phyloP scores from a whole-genome alignment of 83 land plant genomes.

The Isoetes engelmannii region DNA sequence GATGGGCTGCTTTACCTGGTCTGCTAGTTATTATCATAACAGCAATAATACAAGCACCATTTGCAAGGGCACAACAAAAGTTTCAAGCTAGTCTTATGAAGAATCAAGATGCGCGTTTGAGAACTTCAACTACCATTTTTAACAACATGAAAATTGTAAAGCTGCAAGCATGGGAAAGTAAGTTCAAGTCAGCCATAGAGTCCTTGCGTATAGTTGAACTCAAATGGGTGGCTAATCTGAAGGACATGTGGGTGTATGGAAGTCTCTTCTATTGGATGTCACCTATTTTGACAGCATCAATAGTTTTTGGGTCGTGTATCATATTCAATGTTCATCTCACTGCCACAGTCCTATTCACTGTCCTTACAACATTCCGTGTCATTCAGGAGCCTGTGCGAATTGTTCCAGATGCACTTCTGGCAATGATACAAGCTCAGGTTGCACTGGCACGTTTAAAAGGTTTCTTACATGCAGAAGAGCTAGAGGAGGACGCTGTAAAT shows the following conservation, averaged over 20 bases:
- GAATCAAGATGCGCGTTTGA: conserved; percentile 51
- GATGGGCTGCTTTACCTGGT: conserved; percentile 49
- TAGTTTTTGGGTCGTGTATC: neutral
- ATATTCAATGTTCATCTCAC: neutral
- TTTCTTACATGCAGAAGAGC: neutral
- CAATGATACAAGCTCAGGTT: neutral
- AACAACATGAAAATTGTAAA: conserved; percentile 73
- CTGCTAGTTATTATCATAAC: conserved; percentile 37
- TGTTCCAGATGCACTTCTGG: neutral
- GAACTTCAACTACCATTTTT: conserved; percentile 51
- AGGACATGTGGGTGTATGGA: neutral
- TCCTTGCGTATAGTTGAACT: neutral
- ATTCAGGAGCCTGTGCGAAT: conserved; percentile 3
- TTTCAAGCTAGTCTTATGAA: conserved; percentile 48
- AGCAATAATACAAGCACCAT: conserved; percentile 35
- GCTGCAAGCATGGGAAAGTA: conserved; percentile 24
- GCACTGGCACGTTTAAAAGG: no score
- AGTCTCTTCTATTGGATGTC: neutral
- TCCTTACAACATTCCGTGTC: neutral
- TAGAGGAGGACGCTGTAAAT: neutral
- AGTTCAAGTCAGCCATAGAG: neutral
- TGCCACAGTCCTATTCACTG: conserved; percentile 6
- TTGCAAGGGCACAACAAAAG: conserved; percentile 41
- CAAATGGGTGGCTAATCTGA: neutral
- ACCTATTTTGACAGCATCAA: neutral